Evolutionary conservation across 352 stramenopile species (phyloP).

Genomic region (Phytopythium vexans): DNA sequence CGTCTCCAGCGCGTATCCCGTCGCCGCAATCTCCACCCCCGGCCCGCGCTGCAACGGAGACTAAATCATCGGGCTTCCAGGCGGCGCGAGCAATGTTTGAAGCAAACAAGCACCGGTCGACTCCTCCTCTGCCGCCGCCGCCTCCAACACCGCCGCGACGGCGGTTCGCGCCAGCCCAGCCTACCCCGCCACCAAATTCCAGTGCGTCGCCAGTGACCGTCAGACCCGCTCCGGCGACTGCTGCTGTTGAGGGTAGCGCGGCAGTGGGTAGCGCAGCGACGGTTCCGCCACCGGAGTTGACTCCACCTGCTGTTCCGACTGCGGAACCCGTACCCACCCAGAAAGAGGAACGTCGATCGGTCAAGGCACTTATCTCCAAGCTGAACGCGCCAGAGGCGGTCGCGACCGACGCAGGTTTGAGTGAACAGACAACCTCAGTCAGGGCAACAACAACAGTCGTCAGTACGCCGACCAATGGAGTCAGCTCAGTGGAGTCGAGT

Average conservation of each 20-base stretch:
- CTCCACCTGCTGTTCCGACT: not conserved
- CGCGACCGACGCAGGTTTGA: not conserved
- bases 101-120: slow-evolving; percentile 11
- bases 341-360: not conserved
- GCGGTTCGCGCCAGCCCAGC: not conserved
- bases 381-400: slow-evolving; percentile 1
- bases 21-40: not conserved
- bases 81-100: slow-evolving; percentile 26
- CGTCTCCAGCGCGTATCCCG: slow-evolving; percentile 1
- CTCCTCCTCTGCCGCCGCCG: not conserved
- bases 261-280: too few species aligned
- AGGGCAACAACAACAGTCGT: not conserved
- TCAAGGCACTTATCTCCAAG: slow-evolving; percentile 7
- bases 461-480: not conserved
- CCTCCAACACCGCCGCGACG: slow-evolving; percentile 1
- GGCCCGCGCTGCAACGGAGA: not conserved
- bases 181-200: not conserved
- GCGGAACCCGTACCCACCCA: not conserved
- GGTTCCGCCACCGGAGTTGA: too few species aligned
- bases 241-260: not conserved
- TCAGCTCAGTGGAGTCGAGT: too few species aligned
- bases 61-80: slow-evolving; percentile 15
- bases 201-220: not conserved
- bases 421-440: too few species aligned
- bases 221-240: not conserved